Conservation (phyloP, 192 early-diverging fungal species). For the Spizellomyces sp. region DNA sequence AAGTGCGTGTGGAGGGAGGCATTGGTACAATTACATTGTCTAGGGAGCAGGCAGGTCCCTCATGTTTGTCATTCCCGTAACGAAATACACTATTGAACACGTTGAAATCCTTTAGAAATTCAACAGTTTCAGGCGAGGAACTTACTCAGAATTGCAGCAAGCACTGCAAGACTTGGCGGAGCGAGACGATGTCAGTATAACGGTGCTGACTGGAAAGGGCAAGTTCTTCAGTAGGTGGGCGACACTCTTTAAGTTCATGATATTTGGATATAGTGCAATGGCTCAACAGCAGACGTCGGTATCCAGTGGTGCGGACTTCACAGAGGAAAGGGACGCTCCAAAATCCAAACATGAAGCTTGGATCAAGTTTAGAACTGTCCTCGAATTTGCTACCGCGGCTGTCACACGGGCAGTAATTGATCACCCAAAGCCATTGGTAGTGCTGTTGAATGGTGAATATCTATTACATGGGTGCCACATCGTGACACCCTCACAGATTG, state of each 20-base stretch:
- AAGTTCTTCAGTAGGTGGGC: conserved; percentile 35
- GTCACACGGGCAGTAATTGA: conserved; percentile 27
- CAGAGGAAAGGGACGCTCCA: conserved; percentile 23
- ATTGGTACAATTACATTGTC: conserved; percentile 18
- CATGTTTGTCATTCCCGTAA: background rate
- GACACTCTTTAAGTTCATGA: background rate
- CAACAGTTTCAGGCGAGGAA: conserved; percentile 29
- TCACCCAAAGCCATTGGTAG: conserved; percentile 30
- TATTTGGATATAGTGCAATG: background rate
- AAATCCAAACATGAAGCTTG: conserved; percentile 19
- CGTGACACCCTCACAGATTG: background rate
- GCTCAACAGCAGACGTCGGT: background rate
- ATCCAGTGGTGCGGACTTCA: conserved; percentile 25
- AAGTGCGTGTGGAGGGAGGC: conserved; percentile 4
- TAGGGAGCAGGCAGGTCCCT: conserved; percentile 6
- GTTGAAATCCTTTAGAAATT: conserved; percentile 13
- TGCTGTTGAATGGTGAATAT: conserved; percentile 26
- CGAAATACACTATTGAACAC: background rate
- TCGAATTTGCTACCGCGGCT: conserved; percentile 26
- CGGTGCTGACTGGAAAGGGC: conserved; percentile 41
- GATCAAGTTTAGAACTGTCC: conserved; percentile 14
- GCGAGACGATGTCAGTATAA: conserved; percentile 18
- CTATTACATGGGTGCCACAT: background rate
- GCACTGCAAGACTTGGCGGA: conserved; percentile 16
- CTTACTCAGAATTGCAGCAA: conserved; percentile 20